These are phyloP conservation scores for Zygotorulaspora chibaensis DNA, from an alignment of 805 yeast genomes.

Conservation along the genomic window DNA sequence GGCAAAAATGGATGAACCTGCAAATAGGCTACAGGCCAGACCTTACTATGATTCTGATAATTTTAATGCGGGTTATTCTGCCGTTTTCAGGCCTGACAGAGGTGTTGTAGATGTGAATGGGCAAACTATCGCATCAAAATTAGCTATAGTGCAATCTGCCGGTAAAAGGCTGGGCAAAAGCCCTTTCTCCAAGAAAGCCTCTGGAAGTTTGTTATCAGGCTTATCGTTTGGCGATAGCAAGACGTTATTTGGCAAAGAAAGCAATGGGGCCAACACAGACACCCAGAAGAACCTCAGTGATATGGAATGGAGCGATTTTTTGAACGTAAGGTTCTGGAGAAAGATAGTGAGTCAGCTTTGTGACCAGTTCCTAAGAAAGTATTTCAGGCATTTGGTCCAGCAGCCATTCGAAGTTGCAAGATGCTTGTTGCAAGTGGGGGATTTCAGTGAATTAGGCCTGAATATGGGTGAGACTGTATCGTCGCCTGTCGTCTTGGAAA, in stretches of 20 bases:
- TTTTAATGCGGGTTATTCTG: slow-evolving; percentile 61
- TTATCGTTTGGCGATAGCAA: slow-evolving; percentile 8
- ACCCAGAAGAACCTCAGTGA: slow-evolving; percentile 37
- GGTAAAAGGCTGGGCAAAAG: slow-evolving; percentile 8
- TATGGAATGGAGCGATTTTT: slow-evolving; percentile 61
- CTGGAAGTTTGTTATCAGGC: slow-evolving; percentile 10
- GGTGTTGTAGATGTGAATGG: slow-evolving; percentile 53
- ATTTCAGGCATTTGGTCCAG: slow-evolving; percentile 60
- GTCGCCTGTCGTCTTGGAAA: slow-evolving; percentile 10
- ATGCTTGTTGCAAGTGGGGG: slow-evolving; percentile 75
- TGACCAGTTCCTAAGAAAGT: slow-evolving; percentile 60
- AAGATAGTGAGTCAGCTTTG: slow-evolving; percentile 55
- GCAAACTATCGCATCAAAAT: slow-evolving; percentile 37
- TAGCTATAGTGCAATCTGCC: slow-evolving; percentile 32
- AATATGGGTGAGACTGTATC: slow-evolving; percentile 11
- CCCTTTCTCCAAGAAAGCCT: not conserved
- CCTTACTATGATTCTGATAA: slow-evolving; percentile 70
- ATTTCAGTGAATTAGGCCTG: slow-evolving; percentile 38
- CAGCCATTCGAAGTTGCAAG: slow-evolving; percentile 89
- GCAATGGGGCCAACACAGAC: slow-evolving; percentile 20
- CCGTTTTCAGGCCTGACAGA: slow-evolving; percentile 54
- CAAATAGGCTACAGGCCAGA: slow-evolving; percentile 38
- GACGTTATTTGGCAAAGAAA: slow-evolving; percentile 15
- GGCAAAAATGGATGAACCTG: slow-evolving; percentile 11
- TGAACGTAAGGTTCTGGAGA: slow-evolving; percentile 54